Percentiles rank a stretch among this genome's conserved stretches.
phyloP scores from a whole-genome alignment of 768 basidiomycete species.

The Kwoniella heveanensis region DNA sequence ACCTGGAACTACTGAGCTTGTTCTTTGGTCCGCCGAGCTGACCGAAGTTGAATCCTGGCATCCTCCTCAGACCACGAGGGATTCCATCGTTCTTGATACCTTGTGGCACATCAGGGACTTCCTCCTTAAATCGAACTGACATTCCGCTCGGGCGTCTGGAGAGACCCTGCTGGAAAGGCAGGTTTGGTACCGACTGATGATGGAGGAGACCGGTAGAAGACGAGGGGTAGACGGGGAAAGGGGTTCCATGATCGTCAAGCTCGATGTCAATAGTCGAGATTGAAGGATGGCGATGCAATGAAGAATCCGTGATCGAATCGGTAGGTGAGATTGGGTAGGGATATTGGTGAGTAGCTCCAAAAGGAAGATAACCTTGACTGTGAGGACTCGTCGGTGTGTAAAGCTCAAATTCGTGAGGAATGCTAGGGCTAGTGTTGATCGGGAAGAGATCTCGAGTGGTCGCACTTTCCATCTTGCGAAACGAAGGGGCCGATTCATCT shows the following conservation, averaged over 20 bases:
- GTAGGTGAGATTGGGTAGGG: constrained; percentile 3
- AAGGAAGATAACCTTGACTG: background rate
- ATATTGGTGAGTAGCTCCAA: background rate
- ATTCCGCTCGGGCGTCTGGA: background rate
- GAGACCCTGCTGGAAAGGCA: background rate
- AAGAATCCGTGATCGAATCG: background rate
- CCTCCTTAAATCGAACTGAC: constrained; percentile 4
- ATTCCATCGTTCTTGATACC: background rate
- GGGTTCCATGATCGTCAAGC: constrained; percentile 5
- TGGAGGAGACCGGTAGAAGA: constrained; percentile 4
- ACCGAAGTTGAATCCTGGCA: constrained; percentile 21
- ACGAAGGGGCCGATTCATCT: background rate
- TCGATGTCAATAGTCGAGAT: constrained; percentile 12
- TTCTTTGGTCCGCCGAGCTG: constrained; percentile 1
- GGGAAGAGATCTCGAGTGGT: background rate
- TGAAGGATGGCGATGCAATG: constrained; percentile 1
- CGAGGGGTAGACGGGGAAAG: background rate
- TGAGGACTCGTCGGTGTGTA: constrained; percentile 9
- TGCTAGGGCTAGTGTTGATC: constrained; percentile 8
- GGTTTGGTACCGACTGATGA: constrained; percentile 11
- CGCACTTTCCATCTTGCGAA: background rate
- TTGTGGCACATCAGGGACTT: constrained; percentile 1
- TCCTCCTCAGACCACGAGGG: constrained; percentile 13
- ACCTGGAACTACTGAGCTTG: constrained; percentile 14
- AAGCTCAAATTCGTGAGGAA: constrained; percentile 12